Conservation (phyloP, 805 yeast species). For the Ogataea polymorpha region DNA sequence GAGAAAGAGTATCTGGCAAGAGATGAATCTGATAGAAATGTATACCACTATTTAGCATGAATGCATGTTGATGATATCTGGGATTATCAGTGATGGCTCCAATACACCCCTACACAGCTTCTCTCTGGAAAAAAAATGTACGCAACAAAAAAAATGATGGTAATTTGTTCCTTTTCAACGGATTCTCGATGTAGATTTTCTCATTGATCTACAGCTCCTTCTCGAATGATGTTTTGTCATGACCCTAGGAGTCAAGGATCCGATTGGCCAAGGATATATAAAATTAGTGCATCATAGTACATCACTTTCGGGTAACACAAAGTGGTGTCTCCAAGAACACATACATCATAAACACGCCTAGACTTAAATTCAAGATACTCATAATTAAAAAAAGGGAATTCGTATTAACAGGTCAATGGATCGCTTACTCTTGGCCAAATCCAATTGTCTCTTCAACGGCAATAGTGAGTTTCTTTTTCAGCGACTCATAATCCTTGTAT, state of each 20-base stretch:
- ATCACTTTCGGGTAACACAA: constrained; percentile 25
- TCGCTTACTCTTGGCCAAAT: constrained; percentile 84
- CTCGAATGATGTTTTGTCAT: constrained; percentile 22
- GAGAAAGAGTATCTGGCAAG: constrained; percentile 81
- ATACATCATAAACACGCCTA: constrained; percentile 15
- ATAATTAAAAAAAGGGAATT: not conserved
- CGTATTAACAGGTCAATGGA: not conserved
- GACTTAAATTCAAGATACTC: not conserved
- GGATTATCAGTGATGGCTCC: not conserved
- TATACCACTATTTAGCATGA: constrained; percentile 66
- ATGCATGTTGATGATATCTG: not conserved
- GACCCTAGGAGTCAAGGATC: constrained; percentile 16
- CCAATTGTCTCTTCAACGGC: constrained; percentile 99
- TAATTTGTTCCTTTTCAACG: constrained; percentile 1
- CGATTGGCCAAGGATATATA: constrained; percentile 16
- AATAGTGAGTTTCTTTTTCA: constrained; percentile 85
- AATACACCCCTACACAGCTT: not conserved
- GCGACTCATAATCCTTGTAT: constrained; percentile 74
- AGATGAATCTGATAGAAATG: constrained; percentile 54
- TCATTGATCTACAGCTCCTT: constrained; percentile 17
- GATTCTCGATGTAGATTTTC: constrained; percentile 2
- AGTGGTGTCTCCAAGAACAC: constrained; percentile 37
- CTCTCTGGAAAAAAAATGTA: not conserved
- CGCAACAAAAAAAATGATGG: constrained; percentile 1
- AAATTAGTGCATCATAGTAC: constrained; percentile 34